Evolutionary conservation across 352 stramenopile genomes (phyloP).

Genomic region (Nothophytophthora sp.): DNA sequence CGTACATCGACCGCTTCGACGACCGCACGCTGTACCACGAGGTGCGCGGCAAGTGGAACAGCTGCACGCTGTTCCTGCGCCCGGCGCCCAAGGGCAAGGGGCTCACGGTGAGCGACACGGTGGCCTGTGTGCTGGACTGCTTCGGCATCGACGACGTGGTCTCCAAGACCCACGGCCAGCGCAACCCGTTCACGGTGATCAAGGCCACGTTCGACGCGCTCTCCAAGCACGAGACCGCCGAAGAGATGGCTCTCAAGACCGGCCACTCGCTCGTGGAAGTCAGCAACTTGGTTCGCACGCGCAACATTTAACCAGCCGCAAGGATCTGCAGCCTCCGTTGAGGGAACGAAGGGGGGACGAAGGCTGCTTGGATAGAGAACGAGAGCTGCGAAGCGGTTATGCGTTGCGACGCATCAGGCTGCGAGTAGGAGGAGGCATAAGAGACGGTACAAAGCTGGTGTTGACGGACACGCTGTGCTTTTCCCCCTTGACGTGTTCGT

Average conservation of each 20-base stretch:
- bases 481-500: no score
- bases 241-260: conserved; percentile 94
- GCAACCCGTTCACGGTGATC: conserved; percentile 95
- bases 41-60: conserved; percentile 95
- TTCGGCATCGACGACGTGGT: conserved; percentile 94
- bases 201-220: conserved; percentile 95
- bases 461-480: neutral
- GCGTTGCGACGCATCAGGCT: conserved; percentile 17
- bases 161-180: conserved; percentile 92
- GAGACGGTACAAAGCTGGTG: conserved; percentile 16
- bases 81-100: conserved; percentile 74
- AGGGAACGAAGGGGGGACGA: conserved; percentile 14
- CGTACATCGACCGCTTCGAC: conserved; percentile 95
- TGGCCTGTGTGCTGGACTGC: conserved; percentile 81
- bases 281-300: conserved; percentile 69
- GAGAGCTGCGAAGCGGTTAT: conserved; percentile 9
- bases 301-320: conserved; percentile 74
- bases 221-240: conserved; percentile 92
- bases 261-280: conserved; percentile 84
- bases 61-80: conserved; percentile 90
- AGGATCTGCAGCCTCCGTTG: no score
- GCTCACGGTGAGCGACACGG: conserved; percentile 78
- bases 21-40: conserved; percentile 91
- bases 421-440: conserved; percentile 11
- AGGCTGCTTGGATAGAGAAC: conserved; percentile 28